A percentile compares a stretch with the other conserved stretches of the same genome.
These are phyloP conservation scores for Amaranthus hypochondriacus DNA, from an alignment of 148 eudicot genomes.

Conservation along the genomic window DNA sequence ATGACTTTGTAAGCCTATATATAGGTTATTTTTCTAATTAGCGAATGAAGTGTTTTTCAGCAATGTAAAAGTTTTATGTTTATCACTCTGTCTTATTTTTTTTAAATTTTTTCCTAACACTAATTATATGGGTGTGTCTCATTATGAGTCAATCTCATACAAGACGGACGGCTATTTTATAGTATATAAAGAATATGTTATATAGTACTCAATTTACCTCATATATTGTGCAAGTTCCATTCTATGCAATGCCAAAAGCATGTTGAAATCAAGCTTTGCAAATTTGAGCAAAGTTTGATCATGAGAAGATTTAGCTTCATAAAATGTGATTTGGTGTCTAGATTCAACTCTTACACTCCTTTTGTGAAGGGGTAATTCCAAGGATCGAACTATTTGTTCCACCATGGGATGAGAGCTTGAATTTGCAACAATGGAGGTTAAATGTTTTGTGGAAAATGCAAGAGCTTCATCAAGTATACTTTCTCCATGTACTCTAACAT, in stretches of 20 bases:
- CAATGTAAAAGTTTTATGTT: too few species aligned
- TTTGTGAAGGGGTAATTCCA: conserved; percentile 30
- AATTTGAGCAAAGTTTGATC: conserved; percentile 24
- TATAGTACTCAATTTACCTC: conserved; percentile 16
- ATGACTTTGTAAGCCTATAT: too few species aligned
- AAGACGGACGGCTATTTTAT: too few species aligned
- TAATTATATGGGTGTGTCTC: too few species aligned
- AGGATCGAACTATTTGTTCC: conserved; percentile 18
- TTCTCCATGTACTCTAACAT: conserved; percentile 21
- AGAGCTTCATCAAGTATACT: conserved; percentile 20
- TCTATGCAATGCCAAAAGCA: conserved; percentile 30
- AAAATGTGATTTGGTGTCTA: conserved; percentile 28
- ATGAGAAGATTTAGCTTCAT: conserved; percentile 23
- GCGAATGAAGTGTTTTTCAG: too few species aligned
- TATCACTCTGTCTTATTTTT: too few species aligned
- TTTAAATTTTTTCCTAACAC: too few species aligned
- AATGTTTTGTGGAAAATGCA: conserved; percentile 4
- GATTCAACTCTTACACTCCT: conserved; percentile 36
- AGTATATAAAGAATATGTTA: too few species aligned
- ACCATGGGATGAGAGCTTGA: background rate
- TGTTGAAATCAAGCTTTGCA: conserved; percentile 43
- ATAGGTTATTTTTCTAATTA: too few species aligned
- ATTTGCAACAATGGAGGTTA: background rate
- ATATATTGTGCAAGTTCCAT: conserved; percentile 27
- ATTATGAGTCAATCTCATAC: too few species aligned